A percentile compares a stretch with the other conserved stretches of the same genome.
Conservation (phyloP, 1,139 yeast species). For the Groenewaldozyma sp. region DNA sequence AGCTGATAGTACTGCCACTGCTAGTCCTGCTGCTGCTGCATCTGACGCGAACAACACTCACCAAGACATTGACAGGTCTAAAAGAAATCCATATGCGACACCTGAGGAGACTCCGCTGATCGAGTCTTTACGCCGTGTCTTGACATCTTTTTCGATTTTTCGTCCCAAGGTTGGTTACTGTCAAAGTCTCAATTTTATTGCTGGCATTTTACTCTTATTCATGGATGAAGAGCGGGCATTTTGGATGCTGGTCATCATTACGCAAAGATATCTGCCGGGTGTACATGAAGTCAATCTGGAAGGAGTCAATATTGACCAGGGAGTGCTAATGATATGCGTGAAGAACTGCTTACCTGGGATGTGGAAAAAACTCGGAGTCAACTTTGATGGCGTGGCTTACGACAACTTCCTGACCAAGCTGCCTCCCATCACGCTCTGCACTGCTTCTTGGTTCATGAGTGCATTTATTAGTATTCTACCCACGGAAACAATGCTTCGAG, state of each 20-base stretch:
- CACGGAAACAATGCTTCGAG: constrained; percentile 72
- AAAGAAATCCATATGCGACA: constrained; percentile 7
- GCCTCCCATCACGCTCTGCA: constrained; percentile 88
- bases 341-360: constrained; percentile 75
- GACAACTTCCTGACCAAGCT: constrained; percentile 63
- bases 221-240: constrained; percentile 84
- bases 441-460: constrained; percentile 98
- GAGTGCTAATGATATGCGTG: constrained; percentile 80
- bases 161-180: constrained; percentile 93
- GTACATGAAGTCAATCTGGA: constrained; percentile 85
- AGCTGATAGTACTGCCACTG: constrained; percentile 4
- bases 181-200: constrained; percentile 85
- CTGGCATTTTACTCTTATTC: constrained; percentile 73
- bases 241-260: constrained; percentile 91
- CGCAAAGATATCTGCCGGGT: constrained; percentile 80
- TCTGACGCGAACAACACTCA: constrained; percentile 2
- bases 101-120: constrained; percentile 52
- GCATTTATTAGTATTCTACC: constrained; percentile 83
- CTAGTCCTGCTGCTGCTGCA: constrained; percentile 1
- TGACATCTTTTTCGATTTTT: constrained; percentile 75
- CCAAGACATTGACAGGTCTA: constrained; percentile 1
- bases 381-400: constrained; percentile 33
- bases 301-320: constrained; percentile 94
- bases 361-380: constrained; percentile 49
- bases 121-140: constrained; percentile 64